phyloP scores from a whole-genome alignment of 306 rosid species.

The Betula pendula region DNA sequence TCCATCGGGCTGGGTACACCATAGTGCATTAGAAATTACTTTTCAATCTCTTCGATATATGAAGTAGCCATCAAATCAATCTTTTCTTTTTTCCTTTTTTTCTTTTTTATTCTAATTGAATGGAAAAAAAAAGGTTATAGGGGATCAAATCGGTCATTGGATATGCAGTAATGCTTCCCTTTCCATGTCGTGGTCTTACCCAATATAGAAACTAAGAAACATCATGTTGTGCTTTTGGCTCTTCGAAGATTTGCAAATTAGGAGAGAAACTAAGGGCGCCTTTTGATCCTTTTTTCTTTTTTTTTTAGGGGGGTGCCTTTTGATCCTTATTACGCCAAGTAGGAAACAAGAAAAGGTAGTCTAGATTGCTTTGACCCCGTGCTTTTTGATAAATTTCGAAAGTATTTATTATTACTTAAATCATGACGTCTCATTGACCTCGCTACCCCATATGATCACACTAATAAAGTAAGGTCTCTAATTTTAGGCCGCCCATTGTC shows the following conservation, averaged over 20 bases:
- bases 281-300: no score
- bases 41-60: no score
- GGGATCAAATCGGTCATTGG: no score
- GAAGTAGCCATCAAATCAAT: no score
- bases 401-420: conserved; percentile 4
- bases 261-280: neutral
- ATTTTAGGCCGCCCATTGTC: conserved; percentile 9
- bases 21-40: no score
- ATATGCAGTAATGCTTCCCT: no score
- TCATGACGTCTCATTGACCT: neutral
- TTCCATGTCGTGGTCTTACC: no score
- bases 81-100: no score
- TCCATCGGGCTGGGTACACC: no score
- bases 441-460: conserved; percentile 4
- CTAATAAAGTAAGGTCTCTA: neutral
- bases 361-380: neutral
- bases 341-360: neutral
- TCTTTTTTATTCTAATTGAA: no score
- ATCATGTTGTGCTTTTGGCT: neutral
- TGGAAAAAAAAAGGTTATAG: no score
- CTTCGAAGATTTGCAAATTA: neutral
- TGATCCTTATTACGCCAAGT: neutral
- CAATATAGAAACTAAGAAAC: no score
- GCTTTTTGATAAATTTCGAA: neutral
- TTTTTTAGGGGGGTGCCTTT: neutral